These are phyloP conservation scores for Nicotiana attenuata DNA, from an alignment of 257 asterid species.

Conservation along the genomic window DNA sequence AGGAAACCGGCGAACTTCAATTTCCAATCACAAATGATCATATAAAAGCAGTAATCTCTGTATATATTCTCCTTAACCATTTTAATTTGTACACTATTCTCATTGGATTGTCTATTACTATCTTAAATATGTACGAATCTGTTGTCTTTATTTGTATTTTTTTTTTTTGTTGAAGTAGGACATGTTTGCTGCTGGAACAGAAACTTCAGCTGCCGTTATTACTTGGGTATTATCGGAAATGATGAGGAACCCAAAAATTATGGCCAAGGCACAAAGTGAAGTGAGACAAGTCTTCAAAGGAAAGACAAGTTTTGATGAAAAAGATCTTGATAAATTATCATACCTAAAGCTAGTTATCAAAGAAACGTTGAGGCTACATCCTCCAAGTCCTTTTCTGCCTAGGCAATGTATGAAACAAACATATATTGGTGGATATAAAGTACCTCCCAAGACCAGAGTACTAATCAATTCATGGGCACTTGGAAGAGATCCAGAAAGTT, in stretches of 20 bases:
- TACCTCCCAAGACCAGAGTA: slow-evolving; percentile 8
- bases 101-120: no score
- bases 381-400: slow-evolving; percentile 8
- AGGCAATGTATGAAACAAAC: background rate
- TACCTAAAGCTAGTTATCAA: background rate
- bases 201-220: slow-evolving; percentile 8
- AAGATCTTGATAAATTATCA: background rate
- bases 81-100: no score
- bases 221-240: background rate
- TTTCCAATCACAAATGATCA: background rate
- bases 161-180: background rate
- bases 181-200: slow-evolving; percentile 12
- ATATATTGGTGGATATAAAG: background rate
- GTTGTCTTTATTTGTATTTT: background rate
- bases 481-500: background rate
- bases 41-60: slow-evolving; percentile 15
- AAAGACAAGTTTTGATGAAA: background rate
- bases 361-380: background rate
- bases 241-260: background rate
- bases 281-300: slow-evolving; percentile 1
- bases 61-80: slow-evolving; percentile 3
- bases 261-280: background rate
- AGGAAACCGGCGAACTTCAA: background rate
- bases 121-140: no score
- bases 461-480: slow-evolving; percentile 9